phyloP scores from a whole-genome alignment of 257 asterid genomes.

The Ligustrum vulgare region DNA sequence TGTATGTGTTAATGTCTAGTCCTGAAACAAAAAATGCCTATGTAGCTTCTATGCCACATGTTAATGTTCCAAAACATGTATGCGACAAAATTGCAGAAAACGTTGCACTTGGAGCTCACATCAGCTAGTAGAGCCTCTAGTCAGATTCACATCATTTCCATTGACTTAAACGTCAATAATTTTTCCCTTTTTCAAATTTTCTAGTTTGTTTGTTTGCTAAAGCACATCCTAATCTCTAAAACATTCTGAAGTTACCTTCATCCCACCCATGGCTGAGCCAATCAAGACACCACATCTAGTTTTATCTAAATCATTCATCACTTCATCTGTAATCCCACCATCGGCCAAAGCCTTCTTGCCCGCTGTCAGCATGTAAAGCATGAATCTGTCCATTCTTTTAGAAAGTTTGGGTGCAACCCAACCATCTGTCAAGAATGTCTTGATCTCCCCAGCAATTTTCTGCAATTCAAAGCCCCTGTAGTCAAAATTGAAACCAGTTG shows the following conservation, averaged over 20 bases:
- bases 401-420: conserved; percentile 93
- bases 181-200: neutral
- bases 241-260: conserved; percentile 58
- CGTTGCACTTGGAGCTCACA: neutral
- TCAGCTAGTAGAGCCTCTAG: neutral
- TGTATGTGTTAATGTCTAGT: neutral
- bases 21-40: neutral
- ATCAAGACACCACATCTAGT: conserved; percentile 83
- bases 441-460: conserved; percentile 98
- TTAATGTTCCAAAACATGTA: neutral
- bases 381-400: conserved; percentile 90
- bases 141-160: neutral
- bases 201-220: neutral
- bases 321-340: conserved; percentile 78
- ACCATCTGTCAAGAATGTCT: conserved; percentile 85
- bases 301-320: conserved; percentile 70
- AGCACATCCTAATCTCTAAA: conserved; percentile 1
- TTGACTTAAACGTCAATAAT: conserved; percentile 10
- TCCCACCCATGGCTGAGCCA: conserved; percentile 98
- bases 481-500: conserved; percentile 26
- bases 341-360: conserved; percentile 93
- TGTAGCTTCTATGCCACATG: neutral
- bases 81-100: neutral
- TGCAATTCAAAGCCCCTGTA: conserved; percentile 33
- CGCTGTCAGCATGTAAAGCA: conserved; percentile 96